Evolutionary conservation across 2,329 filamentous ascomycete species (phyloP), one percentile per base, ranked within the genome.

Genomic region (Ophiostoma montium): DNA sequence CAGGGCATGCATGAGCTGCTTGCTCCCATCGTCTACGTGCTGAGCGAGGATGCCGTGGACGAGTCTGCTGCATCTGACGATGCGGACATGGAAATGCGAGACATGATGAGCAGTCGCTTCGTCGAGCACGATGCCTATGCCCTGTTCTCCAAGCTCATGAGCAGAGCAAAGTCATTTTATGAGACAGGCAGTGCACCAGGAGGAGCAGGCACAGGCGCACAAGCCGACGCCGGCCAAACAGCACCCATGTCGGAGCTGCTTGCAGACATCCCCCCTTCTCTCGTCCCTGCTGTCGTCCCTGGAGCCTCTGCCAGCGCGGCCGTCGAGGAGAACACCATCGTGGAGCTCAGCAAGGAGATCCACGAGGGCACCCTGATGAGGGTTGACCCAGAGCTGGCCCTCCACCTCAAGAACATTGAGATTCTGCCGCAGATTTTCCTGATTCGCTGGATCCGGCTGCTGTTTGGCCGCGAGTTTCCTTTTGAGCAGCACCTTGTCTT

Each of bases 1-100:
- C 92, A 98, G 67, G 92, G 92, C 11, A 98, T 98, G 90, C 92
- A 98, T 62, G 92, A 98, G 65, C 70, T 98, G 39, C 71, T 96
- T 13, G 92, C 92, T 0, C 89, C 92, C 0, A 80, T 98, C 35
- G 69, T 95, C 7, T 87, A 87, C 74, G 84, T 87, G 2, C 69
- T 96, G 6, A 80, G 89, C 57, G 74, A 82, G 57, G 92, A 98
- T 66, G 83, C 89, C 7, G 70, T 95, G 48, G 62, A 65, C 3
- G 57, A 8, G 27, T 30, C 31, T n/a, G 11, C 43, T 11, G 12
- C 31, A 36, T 16, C 31, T 21, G 15, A 7, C 19, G 60, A 65
- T 39, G 60, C 61, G 1, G 60, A 60, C 45, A 65, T 70, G 19
- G 60, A 70, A 38, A 76, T 89, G 70, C 60, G 75, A 15, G 72